phyloP scores from a whole-genome alignment of 805 yeast species.

The Sungouiozyma intestinalis region DNA sequence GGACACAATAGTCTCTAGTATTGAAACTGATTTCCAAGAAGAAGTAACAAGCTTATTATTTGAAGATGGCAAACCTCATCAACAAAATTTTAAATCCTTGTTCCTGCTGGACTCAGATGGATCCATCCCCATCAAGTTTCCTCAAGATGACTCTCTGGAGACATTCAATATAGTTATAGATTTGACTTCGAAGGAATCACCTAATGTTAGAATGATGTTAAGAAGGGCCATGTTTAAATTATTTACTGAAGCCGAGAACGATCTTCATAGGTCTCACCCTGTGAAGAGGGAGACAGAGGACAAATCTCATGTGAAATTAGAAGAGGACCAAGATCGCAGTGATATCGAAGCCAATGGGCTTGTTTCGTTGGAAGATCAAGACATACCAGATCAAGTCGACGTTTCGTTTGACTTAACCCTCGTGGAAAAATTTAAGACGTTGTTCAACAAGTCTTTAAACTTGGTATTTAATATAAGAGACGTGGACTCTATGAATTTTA shows the following conservation, averaged over 20 bases:
- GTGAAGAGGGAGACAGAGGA: no score
- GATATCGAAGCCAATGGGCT: conserved; percentile 5
- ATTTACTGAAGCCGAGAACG: conserved; percentile 17
- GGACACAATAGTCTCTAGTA: conserved; percentile 21
- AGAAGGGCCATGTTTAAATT: conserved; percentile 28
- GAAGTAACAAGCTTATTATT: conserved; percentile 22
- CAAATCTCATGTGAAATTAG: conserved; percentile 1
- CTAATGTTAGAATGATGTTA: conserved; percentile 29
- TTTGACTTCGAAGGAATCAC: conserved; percentile 31
- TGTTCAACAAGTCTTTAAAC: conserved; percentile 20
- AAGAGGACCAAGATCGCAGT: conserved; percentile 4
- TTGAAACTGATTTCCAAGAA: conserved; percentile 29
- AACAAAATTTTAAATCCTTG: conserved; percentile 26
- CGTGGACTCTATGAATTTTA: conserved; percentile 24
- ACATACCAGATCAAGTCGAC: conserved; percentile 7
- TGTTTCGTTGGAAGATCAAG: background rate
- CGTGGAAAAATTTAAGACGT: conserved; percentile 22
- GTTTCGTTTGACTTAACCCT: conserved; percentile 25
- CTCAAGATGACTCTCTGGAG: conserved; percentile 15
- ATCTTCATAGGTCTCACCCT: conserved; percentile 3
- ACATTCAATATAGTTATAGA: conserved; percentile 23
- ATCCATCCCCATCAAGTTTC: conserved; percentile 31
- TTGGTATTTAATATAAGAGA: conserved; percentile 27
- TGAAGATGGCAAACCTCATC: background rate
- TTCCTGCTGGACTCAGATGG: conserved; percentile 36